A percentile compares a stretch with the other conserved stretches of the same genome.
Conservation (phyloP, 2,329 filamentous ascomycete species). For the Alternaria ventricosa region DNA sequence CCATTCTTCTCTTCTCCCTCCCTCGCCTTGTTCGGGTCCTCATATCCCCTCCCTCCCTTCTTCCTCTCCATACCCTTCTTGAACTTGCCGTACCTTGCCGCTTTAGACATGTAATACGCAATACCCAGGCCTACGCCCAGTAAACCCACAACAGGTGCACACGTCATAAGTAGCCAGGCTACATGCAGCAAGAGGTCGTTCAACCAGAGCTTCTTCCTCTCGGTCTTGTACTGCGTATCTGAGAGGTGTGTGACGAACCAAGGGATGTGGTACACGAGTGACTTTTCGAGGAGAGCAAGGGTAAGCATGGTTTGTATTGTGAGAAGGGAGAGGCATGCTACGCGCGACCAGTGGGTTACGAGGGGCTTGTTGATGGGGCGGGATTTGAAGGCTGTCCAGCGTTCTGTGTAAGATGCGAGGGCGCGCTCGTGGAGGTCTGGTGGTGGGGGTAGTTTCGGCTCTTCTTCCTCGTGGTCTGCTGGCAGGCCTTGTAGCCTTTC, state of each 20-base stretch:
- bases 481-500: neutral
- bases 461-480: neutral
- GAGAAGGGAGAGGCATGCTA: neutral
- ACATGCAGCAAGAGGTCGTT: conserved; percentile 5
- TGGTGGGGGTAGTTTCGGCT: neutral
- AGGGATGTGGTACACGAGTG: neutral
- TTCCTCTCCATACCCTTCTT: neutral
- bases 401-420: neutral
- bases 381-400: neutral
- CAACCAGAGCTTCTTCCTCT: neutral
- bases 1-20: neutral
- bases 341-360: neutral
- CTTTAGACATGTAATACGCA: conserved; percentile 10
- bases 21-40: neutral
- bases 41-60: conserved; percentile 11
- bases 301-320: conserved; percentile 1
- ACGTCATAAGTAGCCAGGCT: neutral
- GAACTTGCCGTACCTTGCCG: conserved; percentile 7
- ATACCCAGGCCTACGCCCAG: neutral
- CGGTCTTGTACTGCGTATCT: neutral
- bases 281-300: conserved; percentile 3
- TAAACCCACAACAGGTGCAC: conserved; percentile 4
- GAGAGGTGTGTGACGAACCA: neutral
- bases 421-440: neutral
- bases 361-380: neutral